A percentile compares a stretch with the other conserved stretches of the same genome.
Evolutionary conservation across 1,284 basidiomycete species (phyloP).

Genomic region (Papiliotrema nemorosa): DNA sequence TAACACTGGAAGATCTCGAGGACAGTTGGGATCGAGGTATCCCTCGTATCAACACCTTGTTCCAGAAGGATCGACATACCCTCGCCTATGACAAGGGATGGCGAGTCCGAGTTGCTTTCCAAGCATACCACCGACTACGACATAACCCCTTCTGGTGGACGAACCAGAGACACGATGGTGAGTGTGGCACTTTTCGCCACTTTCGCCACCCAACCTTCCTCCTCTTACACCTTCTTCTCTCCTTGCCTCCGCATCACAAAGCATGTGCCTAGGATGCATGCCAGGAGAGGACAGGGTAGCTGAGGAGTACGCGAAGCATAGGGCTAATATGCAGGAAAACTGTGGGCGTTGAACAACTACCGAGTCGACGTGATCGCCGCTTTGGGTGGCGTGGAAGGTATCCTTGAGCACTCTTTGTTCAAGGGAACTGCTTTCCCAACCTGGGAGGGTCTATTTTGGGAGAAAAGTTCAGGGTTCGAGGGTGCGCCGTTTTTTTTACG

Average conservation of each 20-base stretch:
- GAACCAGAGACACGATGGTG: slow-evolving; percentile 93
- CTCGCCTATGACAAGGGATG: slow-evolving; percentile 97
- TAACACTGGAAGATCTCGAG: slow-evolving; percentile 95
- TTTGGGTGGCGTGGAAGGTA: slow-evolving; percentile 78
- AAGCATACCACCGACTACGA: slow-evolving; percentile 79
- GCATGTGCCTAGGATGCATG: too few species aligned
- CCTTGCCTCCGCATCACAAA: too few species aligned
- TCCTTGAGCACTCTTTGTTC: slow-evolving; percentile 95
- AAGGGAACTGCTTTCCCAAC: slow-evolving; percentile 77
- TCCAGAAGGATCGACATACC: slow-evolving; percentile 74
- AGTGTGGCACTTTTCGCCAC: too few species aligned
- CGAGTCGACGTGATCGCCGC: slow-evolving; percentile 99
- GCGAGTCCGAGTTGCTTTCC: slow-evolving; percentile 92
- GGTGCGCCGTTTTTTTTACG: too few species aligned
- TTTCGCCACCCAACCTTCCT: too few species aligned
- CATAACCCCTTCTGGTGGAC: slow-evolving; percentile 99
- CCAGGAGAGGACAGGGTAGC: too few species aligned
- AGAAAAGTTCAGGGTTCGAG: slow-evolving; percentile 80
- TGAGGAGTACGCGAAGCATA: too few species aligned
- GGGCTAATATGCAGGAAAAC: too few species aligned
- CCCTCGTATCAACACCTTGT: slow-evolving; percentile 55
- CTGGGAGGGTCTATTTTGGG: slow-evolving; percentile 73
- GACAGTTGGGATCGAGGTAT: slow-evolving; percentile 97
- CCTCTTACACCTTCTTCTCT: too few species aligned
- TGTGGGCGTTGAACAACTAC: slow-evolving; percentile 98